Percentiles rank a stretch among this genome's conserved stretches.
Evolutionary conservation across 169 alveolate genomes (phyloP).

Genomic region (Plasmodium inui): DNA sequence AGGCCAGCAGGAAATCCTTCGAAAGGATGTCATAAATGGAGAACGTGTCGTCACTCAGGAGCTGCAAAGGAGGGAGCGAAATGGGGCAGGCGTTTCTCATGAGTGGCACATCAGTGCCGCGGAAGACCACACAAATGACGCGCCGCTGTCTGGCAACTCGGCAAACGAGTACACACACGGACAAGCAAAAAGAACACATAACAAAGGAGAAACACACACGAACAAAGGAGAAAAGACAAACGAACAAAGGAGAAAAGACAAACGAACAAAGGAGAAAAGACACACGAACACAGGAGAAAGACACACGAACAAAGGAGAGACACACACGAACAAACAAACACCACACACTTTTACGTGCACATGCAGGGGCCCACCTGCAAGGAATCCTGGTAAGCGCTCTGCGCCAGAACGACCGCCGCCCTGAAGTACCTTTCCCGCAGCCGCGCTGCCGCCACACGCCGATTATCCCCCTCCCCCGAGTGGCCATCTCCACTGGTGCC

Average conservation of each 20-base stretch:
- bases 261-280: no score
- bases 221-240: no score
- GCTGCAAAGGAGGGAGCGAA: constrained; percentile 6
- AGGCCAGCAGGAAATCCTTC: constrained; percentile 64
- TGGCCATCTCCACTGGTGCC: not conserved
- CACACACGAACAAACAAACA: not conserved
- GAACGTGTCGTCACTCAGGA: constrained; percentile 51
- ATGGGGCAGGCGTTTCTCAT: not conserved
- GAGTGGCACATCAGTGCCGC: not conserved
- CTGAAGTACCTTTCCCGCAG: constrained; percentile 33
- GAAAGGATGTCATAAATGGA: constrained; percentile 71
- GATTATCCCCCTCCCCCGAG: not conserved
- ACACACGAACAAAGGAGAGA: no score
- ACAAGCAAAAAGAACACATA: not conserved
- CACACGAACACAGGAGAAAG: no score
- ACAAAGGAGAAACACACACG: no score
- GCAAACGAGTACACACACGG: no score
- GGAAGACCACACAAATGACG: not conserved
- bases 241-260: no score
- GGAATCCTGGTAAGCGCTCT: constrained; percentile 73
- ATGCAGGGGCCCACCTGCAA: constrained; percentile 27
- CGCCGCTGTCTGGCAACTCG: no score
- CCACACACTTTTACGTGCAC: not conserved
- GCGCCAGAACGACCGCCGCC: constrained; percentile 44
- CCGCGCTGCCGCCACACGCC: not conserved